Conservation (phyloP, 1,284 basidiomycete species). For the Pterulicium gracile region DNA sequence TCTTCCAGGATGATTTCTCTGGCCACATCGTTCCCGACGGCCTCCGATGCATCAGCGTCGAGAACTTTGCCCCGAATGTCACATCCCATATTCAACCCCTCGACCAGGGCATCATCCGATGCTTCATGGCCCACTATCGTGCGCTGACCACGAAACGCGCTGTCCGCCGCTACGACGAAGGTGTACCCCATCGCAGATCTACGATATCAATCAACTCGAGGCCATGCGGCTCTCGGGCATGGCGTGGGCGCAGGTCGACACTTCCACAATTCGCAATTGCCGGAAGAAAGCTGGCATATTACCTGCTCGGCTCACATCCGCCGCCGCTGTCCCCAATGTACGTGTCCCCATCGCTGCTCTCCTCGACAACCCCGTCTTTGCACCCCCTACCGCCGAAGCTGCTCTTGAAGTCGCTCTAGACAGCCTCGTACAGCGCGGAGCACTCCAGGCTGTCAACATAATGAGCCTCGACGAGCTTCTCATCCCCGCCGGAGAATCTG, state of each 20-base stretch:
- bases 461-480: too few species aligned
- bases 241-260: constrained; percentile 14
- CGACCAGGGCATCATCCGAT: constrained; percentile 20
- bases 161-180: constrained; percentile 20
- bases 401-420: too few species aligned
- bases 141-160: constrained; percentile 15
- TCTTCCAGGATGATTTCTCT: constrained; percentile 21
- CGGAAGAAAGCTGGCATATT: neutral
- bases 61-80: constrained; percentile 9
- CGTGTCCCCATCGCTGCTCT: too few species aligned
- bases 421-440: too few species aligned
- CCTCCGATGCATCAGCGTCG: constrained; percentile 11
- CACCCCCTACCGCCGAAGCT: too few species aligned
- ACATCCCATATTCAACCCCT: constrained; percentile 13
- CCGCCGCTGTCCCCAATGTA: too few species aligned
- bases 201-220: constrained; percentile 24
- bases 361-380: too few species aligned
- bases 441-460: too few species aligned
- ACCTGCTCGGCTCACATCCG: too few species aligned
- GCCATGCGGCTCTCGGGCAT: constrained; percentile 19
- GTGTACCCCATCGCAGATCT: constrained; percentile 17
- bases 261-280: neutral
- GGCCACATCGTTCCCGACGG: constrained; percentile 15
- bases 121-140: constrained; percentile 22
- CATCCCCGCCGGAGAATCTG: too few species aligned